Evolutionary conservation across 2,329 filamentous ascomycete genomes (phyloP), one percentile per base, ranked within the genome.

Genomic region (Colletotrichum neosansevieriae): DNA sequence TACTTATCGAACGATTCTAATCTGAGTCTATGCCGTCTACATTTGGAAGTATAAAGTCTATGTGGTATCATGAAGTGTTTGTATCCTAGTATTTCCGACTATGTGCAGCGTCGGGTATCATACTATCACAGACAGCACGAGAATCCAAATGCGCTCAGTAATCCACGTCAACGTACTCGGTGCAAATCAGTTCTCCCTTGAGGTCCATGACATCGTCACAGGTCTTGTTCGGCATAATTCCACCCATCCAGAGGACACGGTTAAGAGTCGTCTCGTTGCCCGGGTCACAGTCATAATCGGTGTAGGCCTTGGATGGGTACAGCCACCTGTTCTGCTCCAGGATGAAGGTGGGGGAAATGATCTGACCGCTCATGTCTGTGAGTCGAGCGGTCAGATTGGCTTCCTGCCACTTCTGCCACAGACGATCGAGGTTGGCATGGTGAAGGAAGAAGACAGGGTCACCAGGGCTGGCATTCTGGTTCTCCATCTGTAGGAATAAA

Each of bases 201-300:
- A 75, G 73, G 70, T 77, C 73, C 75, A 77, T 77, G 10, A 77
- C 67, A 36, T 76, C 74, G 3, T 65, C 65, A 9, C 76, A 71
- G 9, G 65, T 74, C 19, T 63, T 57, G 17, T 70, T 58, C 4
- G 71, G 72, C 9, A 75, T 67, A 11, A 76, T 71, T 9, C 72
- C 75, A 56, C 71, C 70, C 74, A 76, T 74, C 47, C 74, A 69
- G 29, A 77, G 51, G 15, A 72, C 70, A 67, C 76, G 74, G 7
- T 69, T 71, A 10, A 77, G 58, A 3, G 74, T 76, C 3, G 71
- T 73, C 2, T 34, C 63, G 38, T 69, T 71, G 42, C 71, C 73
- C 1, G 67, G 58, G 51, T 75, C 66, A 10, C 73, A 73, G n/a
- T 59, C 62, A 29, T 65, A 65, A 6, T 65, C 54, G n/a, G 45